Evolutionary conservation across 345 rosid genomes (phyloP).

Genomic region (Murraya paniculata): DNA sequence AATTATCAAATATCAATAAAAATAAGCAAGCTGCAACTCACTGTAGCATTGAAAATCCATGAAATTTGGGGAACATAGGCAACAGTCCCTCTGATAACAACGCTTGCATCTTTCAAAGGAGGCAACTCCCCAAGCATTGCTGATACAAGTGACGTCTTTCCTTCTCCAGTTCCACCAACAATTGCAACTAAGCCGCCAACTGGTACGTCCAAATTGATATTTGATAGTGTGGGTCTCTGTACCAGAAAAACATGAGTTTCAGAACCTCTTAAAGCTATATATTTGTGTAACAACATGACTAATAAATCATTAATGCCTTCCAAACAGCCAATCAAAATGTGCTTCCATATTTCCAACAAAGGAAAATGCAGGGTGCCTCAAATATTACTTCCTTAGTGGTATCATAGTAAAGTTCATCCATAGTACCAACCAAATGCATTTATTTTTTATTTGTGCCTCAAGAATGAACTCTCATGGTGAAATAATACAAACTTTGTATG

Average conservation of each 20-base stretch:
- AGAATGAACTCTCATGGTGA: background rate
- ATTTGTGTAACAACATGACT: constrained; percentile 1
- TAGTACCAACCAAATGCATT: background rate
- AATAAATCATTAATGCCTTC: background rate
- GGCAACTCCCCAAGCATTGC: constrained; percentile 97
- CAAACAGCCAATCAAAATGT: background rate
- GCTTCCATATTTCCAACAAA: background rate
- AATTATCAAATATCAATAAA: background rate
- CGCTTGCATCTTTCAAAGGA: constrained; percentile 45
- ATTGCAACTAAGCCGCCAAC: constrained; percentile 81
- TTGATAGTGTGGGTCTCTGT: constrained; percentile 58
- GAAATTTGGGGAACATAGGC: constrained; percentile 98
- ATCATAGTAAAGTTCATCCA: background rate
- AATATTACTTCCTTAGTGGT: background rate
- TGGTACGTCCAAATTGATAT: constrained; percentile 74
- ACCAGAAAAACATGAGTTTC: constrained; percentile 37
- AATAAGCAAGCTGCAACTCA: constrained; percentile 33
- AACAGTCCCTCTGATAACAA: constrained; percentile 74
- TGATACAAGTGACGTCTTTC: constrained; percentile 89
- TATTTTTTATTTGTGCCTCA: background rate
- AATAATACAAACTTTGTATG: background rate
- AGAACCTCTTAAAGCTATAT: constrained; percentile 2
- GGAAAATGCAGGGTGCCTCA: background rate
- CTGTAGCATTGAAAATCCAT: constrained; percentile 98
- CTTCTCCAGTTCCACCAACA: constrained; percentile 97